These are phyloP conservation scores for Gymnopilus dilepis DNA, from an alignment of 768 basidiomycete genomes.

Conservation along the genomic window DNA sequence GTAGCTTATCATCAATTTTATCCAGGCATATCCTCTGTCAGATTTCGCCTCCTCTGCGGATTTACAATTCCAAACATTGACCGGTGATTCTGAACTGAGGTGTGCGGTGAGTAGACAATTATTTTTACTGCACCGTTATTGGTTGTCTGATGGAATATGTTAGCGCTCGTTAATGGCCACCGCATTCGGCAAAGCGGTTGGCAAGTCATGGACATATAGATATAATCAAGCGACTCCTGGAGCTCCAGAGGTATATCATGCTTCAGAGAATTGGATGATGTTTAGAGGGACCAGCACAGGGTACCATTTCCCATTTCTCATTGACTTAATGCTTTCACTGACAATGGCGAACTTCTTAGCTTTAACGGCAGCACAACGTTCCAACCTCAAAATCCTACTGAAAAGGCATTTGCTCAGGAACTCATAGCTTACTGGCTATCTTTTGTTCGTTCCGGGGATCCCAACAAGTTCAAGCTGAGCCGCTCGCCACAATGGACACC, in stretches of 20 bases:
- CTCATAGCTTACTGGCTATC: conserved; percentile 71
- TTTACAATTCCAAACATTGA: conserved; percentile 49
- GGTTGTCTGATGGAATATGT: neutral
- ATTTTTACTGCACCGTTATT: too few species aligned
- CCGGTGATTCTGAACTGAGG: conserved; percentile 54
- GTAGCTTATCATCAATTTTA: neutral
- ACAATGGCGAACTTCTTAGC: conserved; percentile 33
- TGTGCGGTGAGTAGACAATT: conserved; percentile 61
- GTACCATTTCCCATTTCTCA: conserved; percentile 37
- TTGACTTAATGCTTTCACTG: neutral
- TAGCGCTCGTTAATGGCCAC: conserved; percentile 47
- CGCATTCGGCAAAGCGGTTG: conserved; percentile 39
- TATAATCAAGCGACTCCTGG: conserved; percentile 56
- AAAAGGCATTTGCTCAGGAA: conserved; percentile 59
- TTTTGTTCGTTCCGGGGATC: conserved; percentile 61
- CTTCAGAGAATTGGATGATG: conserved; percentile 75
- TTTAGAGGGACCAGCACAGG: conserved; percentile 65
- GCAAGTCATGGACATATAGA: conserved; percentile 55
- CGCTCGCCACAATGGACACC: conserved; percentile 54
- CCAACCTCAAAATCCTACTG: conserved; percentile 47
- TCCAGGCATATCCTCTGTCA: conserved; percentile 45
- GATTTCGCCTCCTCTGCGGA: conserved; percentile 48
- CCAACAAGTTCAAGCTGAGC: conserved; percentile 58
- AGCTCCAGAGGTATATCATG: conserved; percentile 45
- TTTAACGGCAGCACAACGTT: conserved; percentile 60